Evolutionary conservation across 176 grass and related monocot genomes (phyloP).

Genomic region (Stipa capillata): DNA sequence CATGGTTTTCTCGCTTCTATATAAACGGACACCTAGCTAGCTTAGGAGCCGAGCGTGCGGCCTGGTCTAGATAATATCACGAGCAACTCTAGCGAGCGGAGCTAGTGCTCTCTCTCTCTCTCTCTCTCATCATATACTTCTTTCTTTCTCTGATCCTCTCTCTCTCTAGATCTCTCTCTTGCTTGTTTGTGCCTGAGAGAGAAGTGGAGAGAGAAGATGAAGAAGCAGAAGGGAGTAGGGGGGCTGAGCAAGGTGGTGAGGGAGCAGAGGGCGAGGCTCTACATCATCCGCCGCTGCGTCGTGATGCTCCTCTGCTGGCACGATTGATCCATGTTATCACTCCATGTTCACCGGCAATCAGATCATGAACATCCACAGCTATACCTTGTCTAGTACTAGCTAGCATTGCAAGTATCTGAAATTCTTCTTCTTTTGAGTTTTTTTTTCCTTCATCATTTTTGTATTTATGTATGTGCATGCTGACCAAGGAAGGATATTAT

Average conservation of each 20-base stretch:
- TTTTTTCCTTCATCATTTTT: neutral
- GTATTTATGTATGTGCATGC: neutral
- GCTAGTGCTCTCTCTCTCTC: neutral
- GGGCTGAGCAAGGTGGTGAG: conserved; percentile 19
- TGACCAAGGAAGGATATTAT: neutral
- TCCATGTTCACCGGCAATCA: too few species aligned
- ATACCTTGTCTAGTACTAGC: neutral
- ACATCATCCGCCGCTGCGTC: conserved; percentile 33
- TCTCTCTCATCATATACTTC: too few species aligned
- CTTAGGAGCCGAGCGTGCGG: too few species aligned
- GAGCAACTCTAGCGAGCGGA: too few species aligned
- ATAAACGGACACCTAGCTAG: too few species aligned
- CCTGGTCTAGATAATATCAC: neutral
- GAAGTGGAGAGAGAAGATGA: neutral
- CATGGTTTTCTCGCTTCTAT: too few species aligned
- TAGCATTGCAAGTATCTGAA: neutral
- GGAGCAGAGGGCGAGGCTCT: too few species aligned
- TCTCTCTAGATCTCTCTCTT: neutral
- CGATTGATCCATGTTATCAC: neutral
- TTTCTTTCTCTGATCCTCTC: too few species aligned
- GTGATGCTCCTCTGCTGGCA: conserved; percentile 34
- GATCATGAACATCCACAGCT: neutral
- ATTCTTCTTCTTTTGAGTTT: neutral
- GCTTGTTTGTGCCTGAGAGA: neutral
- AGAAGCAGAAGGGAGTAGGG: neutral